These are phyloP conservation scores for Maudiozyma humilis DNA, from an alignment of 1,139 yeast species.

Conservation along the genomic window DNA sequence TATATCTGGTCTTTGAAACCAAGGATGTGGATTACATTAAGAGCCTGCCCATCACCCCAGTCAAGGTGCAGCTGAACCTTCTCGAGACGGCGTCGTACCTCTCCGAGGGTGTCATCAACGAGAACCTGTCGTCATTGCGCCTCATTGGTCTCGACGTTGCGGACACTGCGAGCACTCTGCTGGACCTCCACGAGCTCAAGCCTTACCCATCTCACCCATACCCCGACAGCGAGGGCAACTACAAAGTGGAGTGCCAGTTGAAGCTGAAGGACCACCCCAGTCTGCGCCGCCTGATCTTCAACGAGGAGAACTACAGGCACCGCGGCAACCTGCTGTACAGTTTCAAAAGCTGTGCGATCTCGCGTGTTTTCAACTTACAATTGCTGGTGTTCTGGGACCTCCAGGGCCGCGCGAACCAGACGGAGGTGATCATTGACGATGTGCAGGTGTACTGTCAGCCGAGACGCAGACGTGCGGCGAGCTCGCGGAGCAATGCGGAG, in stretches of 20 bases:
- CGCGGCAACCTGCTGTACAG: constrained; percentile 29
- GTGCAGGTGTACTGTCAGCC: constrained; percentile 20
- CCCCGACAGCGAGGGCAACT: constrained; percentile 4
- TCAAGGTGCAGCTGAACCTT: constrained; percentile 20
- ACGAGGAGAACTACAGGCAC: constrained; percentile 27
- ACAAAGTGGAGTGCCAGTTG: constrained; percentile 20
- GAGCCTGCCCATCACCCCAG: constrained; percentile 13
- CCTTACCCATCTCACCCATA: constrained; percentile 2
- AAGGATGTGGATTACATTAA: constrained; percentile 7
- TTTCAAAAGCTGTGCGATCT: constrained; percentile 26
- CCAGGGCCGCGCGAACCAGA: constrained; percentile 15
- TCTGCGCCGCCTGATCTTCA: constrained; percentile 21
- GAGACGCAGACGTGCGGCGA: constrained; percentile 6
- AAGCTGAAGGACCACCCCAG: constrained; percentile 18
- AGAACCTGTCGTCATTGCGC: constrained; percentile 23
- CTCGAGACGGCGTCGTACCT: constrained; percentile 22
- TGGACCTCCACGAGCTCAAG: constrained; percentile 11
- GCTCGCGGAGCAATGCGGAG: background rate
- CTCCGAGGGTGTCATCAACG: constrained; percentile 25
- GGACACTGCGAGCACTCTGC: constrained; percentile 6
- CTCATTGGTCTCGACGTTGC: constrained; percentile 15
- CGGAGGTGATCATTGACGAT: constrained; percentile 20
- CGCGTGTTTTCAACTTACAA: constrained; percentile 24
- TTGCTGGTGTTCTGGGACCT: constrained; percentile 23
- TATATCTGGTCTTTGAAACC: constrained; percentile 16